Evolutionary conservation across 208 protist species (phyloP), one percentile per base, ranked within the genome.

Genomic region (Acanthamoeba culbertsoni): DNA sequence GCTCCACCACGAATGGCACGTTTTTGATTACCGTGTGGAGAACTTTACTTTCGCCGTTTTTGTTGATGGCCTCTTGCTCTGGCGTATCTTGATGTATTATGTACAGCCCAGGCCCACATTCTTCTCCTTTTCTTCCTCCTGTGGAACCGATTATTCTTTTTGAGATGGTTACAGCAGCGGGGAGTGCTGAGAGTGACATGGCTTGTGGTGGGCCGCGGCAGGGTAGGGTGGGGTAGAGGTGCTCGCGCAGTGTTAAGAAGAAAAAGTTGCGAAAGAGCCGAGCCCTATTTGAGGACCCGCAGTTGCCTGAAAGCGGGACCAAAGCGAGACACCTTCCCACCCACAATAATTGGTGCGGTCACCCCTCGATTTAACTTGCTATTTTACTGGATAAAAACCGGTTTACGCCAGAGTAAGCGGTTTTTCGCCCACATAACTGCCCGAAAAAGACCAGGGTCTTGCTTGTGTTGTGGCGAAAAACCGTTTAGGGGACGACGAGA

Each of bases 41-140:
- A 18, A n/a, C 42, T 33, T 82, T 82, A 43, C 53, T 82, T 43
- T 82, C 42, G n/a, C 71, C 71, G 53, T 82, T 82, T 82, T 55
- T 55, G 28, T 82, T 23, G 16, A 82, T 53, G 4, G 43, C 45
- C 43, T 82, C 71, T 43, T 82, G 71, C 43, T 82, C 71, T 8
- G 71, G 26, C 20, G 42, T 37, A 35, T 82, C 71, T 28, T 82
- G 71, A 4, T 48, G 28, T 37, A 40, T 26, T 37, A 82, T 82
- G 2, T 55, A 37, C 42, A 82, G 35, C 16, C 33, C 35, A 65
- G 59, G n/a, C n/a, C n/a, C n/a, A n/a, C n/a, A n/a, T n/a, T n/a
- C n/a, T n/a, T n/a, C n/a, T n/a, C n/a, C n/a, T n/a, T n/a, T n/a
- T n/a, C n/a, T n/a, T n/a, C n/a, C n/a, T n/a, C n/a, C n/a, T n/a